A percentile compares a stretch with the other conserved stretches of the same genome.
These are phyloP conservation scores for Penicillium oxalicum DNA, from an alignment of 2,329 filamentous ascomycete genomes.

Conservation along the genomic window DNA sequence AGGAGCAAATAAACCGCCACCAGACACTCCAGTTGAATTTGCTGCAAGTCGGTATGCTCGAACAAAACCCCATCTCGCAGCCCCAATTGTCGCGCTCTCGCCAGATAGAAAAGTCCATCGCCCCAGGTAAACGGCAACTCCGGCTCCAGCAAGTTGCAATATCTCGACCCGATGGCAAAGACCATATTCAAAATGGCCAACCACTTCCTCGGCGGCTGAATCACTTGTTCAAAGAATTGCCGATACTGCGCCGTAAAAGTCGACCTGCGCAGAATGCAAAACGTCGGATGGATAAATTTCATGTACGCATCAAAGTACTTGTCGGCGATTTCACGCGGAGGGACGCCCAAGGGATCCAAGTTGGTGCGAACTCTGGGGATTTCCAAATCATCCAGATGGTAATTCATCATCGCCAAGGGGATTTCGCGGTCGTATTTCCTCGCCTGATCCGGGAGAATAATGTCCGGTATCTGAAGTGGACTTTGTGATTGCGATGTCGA, in stretches of 20 bases:
- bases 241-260: conserved; percentile 37
- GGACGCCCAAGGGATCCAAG: conserved; percentile 34
- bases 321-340: conserved; percentile 33
- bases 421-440: conserved; percentile 8
- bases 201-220: conserved; percentile 31
- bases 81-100: conserved; percentile 34
- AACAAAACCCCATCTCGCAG: conserved; percentile 34
- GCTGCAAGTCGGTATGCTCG: conserved; percentile 39
- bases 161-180: conserved; percentile 41
- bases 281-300: conserved; percentile 35
- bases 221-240: conserved; percentile 24
- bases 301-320: conserved; percentile 37
- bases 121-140: conserved; percentile 20
- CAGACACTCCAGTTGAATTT: conserved; percentile 38
- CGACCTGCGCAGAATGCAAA: conserved; percentile 35
- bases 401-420: conserved; percentile 28
- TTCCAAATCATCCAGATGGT: conserved; percentile 37
- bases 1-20: conserved; percentile 38
- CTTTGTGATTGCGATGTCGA: background rate
- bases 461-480: background rate
- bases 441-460: background rate
- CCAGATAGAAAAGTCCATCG: conserved; percentile 38
- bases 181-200: conserved; percentile 43
- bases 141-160: conserved; percentile 30
- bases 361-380: conserved; percentile 29